A percentile compares a stretch with the other conserved stretches of the same genome.
Conservation (phyloP, 441 rosid species). For the Adansonia rubrostipa region DNA sequence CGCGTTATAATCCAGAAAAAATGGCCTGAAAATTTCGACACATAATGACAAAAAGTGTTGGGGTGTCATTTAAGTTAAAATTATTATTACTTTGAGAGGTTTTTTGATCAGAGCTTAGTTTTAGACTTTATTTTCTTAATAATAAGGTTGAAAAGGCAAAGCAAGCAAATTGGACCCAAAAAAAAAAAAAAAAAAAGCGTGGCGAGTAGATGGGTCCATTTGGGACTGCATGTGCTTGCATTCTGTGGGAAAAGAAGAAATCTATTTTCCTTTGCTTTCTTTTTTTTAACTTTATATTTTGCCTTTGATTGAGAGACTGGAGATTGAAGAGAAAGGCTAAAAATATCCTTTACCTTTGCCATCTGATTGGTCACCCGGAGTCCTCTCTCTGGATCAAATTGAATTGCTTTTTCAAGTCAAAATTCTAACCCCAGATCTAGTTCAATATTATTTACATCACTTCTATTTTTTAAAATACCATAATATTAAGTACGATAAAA, state of each 20-base stretch:
- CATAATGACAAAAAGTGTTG: background rate
- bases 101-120: background rate
- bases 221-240: slow-evolving; percentile 6
- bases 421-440: background rate
- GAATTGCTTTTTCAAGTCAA: slow-evolving; percentile 27
- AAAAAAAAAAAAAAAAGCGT: background rate
- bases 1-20: background rate
- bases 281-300: background rate
- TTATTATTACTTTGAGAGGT: background rate
- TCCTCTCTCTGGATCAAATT: slow-evolving; percentile 25
- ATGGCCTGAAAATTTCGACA: background rate
- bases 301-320: background rate
- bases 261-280: no score
- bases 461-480: no score
- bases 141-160: background rate
- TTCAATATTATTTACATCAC: background rate
- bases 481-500: no score
- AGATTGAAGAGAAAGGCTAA: background rate
- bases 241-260: no score
- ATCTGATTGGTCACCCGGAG: background rate
- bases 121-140: background rate
- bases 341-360: slow-evolving; percentile 11
- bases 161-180: background rate
- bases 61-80: background rate
- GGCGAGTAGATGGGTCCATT: slow-evolving; percentile 13